phyloP scores from a whole-genome alignment of 2,329 filamentous ascomycete genomes.

The Ophiostoma angusticollis region DNA sequence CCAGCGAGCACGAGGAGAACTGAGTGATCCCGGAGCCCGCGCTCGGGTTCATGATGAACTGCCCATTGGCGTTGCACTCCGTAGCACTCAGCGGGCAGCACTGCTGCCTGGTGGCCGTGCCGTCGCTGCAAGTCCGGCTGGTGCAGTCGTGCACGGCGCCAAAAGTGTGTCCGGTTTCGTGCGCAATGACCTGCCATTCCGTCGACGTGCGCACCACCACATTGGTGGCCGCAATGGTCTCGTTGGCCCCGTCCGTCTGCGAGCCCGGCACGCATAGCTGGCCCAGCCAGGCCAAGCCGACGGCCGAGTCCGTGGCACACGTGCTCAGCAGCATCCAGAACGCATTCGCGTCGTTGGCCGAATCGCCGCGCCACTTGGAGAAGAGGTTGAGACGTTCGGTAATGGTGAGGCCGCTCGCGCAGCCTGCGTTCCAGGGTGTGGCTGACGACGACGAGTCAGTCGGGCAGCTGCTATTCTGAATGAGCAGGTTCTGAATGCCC shows the following conservation, averaged over 20 bases:
- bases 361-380: conserved; percentile 72
- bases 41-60: conserved; percentile 93
- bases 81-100: conserved; percentile 66
- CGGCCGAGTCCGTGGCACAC: conserved; percentile 70
- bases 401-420: conserved; percentile 50
- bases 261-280: conserved; percentile 61
- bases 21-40: conserved; percentile 57
- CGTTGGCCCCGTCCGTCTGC: conserved; percentile 41
- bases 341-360: conserved; percentile 60
- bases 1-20: conserved; percentile 82
- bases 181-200: conserved; percentile 93
- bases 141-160: conserved; percentile 93
- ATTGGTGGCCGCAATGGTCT: conserved; percentile 75
- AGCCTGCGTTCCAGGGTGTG: conserved; percentile 75
- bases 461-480: conserved; percentile 65
- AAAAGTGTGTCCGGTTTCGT: conserved; percentile 89
- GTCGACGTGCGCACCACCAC: conserved; percentile 72
- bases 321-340: conserved; percentile 86
- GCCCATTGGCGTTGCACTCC: conserved; percentile 61
- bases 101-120: conserved; percentile 36
- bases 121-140: conserved; percentile 48
- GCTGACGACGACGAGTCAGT: conserved; percentile 44
- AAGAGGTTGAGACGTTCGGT: conserved; percentile 74
- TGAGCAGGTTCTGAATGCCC: conserved; percentile 72
- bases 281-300: conserved; percentile 86